Conservation (phyloP, 1,284 basidiomycete genomes). For the Cutaneotrichosporon dermatis region DNA sequence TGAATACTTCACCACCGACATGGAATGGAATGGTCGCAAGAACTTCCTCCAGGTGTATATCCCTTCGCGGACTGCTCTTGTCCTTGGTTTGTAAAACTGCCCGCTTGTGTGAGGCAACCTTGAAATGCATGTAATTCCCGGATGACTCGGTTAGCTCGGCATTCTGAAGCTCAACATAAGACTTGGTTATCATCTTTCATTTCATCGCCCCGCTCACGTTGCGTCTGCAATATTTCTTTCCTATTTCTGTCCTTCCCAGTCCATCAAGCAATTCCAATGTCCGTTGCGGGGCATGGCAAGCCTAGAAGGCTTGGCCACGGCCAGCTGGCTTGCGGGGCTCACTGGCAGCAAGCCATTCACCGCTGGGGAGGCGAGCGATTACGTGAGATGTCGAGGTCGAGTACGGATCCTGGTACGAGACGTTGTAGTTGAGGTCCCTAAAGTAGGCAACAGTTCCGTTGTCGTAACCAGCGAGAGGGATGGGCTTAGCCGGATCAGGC, state of each 20-base stretch:
- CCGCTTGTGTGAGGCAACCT: too few species aligned
- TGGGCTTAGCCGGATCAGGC: conserved; percentile 18
- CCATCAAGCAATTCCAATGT: too few species aligned
- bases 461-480: conserved; percentile 41
- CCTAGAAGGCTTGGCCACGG: conserved; percentile 11
- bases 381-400: conserved; percentile 26
- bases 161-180: too few species aligned
- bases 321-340: conserved; percentile 21
- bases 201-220: too few species aligned
- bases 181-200: too few species aligned
- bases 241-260: too few species aligned
- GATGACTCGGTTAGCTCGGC: too few species aligned
- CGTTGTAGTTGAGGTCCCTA: conserved; percentile 38
- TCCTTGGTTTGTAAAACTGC: conserved; percentile 53
- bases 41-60: conserved; percentile 87
- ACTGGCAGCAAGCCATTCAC: conserved; percentile 22
- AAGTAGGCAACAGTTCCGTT: conserved; percentile 45
- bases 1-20: conserved; percentile 72
- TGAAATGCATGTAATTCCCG: too few species aligned
- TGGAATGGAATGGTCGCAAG: conserved; percentile 86
- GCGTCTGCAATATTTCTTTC: too few species aligned
- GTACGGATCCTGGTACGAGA: conserved; percentile 29
- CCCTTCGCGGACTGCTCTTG: conserved; percentile 67
- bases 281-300: neutral
- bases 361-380: conserved; percentile 23